Conservation (phyloP, 75 land plant genomes). For the Chamaecyparis obtusa region DNA sequence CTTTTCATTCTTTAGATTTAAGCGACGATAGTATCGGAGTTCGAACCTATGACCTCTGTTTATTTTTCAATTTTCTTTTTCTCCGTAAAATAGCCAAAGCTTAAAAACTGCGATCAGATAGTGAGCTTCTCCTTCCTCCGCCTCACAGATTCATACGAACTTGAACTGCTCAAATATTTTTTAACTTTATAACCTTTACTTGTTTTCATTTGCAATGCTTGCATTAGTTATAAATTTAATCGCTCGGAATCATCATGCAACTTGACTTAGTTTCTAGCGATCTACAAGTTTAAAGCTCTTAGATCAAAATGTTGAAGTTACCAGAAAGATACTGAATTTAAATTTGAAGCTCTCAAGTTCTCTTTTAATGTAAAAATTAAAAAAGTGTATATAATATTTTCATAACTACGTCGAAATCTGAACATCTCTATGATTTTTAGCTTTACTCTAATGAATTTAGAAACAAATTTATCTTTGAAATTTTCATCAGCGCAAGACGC, state of each 20-base stretch:
- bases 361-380: neutral
- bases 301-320: neutral
- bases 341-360: neutral
- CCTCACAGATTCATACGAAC: neutral
- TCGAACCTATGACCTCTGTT: neutral
- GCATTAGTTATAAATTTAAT: neutral
- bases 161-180: neutral
- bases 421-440: neutral
- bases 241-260: neutral
- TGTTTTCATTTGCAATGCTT: neutral
- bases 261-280: neutral
- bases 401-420: neutral
- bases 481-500: neutral
- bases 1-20: neutral
- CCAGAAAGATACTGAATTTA: neutral
- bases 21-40: neutral
- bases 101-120: neutral
- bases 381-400: neutral
- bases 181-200: neutral
- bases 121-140: neutral
- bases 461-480: neutral
- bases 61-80: neutral
- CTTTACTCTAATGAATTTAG: neutral
- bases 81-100: no score
- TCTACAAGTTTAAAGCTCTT: neutral